Evolutionary conservation across 192 early-diverging fungal genomes (phyloP).

Genomic region (Chytriomyces sp.): DNA sequence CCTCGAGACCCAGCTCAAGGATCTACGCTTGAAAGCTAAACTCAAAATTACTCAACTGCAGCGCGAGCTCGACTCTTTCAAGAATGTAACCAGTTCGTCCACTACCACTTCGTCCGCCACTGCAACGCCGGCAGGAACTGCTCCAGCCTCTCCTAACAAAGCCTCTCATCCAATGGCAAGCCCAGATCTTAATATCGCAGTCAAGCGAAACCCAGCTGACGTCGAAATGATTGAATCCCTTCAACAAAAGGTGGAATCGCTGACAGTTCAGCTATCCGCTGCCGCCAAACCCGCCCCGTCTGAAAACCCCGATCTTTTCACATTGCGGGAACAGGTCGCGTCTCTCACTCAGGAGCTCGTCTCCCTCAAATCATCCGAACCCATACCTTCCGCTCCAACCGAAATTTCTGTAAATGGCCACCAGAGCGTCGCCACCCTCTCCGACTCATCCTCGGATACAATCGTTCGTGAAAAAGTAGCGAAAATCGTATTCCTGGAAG

Average conservation of each 20-base stretch:
- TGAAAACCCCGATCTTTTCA: not conserved
- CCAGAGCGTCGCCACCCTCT: too few species aligned
- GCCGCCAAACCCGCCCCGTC: not conserved
- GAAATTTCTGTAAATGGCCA: too few species aligned
- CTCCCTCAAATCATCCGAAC: not conserved
- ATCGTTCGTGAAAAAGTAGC: too few species aligned
- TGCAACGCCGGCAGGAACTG: not conserved
- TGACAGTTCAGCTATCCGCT: not conserved
- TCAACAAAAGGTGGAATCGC: constrained; percentile 3
- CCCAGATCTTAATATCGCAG: too few species aligned
- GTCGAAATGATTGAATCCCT: constrained; percentile 14
- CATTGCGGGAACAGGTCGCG: not conserved
- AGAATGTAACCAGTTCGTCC: not conserved
- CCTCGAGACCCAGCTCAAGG: constrained; percentile 29
- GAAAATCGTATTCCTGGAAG: too few species aligned
- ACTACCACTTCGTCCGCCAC: not conserved
- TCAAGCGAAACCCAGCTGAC: constrained; percentile 1
- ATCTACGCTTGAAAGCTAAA: constrained; percentile 34
- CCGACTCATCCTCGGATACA: too few species aligned
- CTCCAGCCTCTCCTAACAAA: not conserved
- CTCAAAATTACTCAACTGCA: constrained; percentile 37
- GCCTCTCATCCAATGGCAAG: not conserved
- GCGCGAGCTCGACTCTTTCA: constrained; percentile 22
- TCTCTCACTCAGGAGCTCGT: not conserved
- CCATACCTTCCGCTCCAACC: too few species aligned